A percentile compares a stretch with the other conserved stretches of the same genome.
phyloP scores from a whole-genome alignment of 805 yeast species.

The Hanseniaspora pseudoguilliermondii region DNA sequence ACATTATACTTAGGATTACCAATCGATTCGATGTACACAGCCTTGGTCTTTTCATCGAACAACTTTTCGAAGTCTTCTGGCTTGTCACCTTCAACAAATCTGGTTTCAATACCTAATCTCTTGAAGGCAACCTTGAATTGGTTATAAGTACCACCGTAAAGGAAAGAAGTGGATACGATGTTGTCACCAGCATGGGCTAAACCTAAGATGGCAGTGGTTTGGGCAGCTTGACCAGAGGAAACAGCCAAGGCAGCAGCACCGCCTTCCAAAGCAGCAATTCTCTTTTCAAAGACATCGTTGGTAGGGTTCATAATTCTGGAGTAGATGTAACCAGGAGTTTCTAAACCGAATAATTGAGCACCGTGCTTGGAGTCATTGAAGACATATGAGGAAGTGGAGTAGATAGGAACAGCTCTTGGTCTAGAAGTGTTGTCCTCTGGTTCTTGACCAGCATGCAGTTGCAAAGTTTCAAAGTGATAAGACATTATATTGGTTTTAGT shows the following conservation, averaged over 20 bases:
- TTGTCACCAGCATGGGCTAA: slow-evolving; percentile 84
- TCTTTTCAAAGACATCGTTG: slow-evolving; percentile 74
- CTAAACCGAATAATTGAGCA: slow-evolving; percentile 75
- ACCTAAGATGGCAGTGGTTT: slow-evolving; percentile 68
- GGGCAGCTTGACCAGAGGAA: slow-evolving; percentile 96
- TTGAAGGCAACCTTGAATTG: slow-evolving; percentile 88
- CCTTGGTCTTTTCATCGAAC: slow-evolving; percentile 78
- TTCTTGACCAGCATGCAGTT: slow-evolving; percentile 93
- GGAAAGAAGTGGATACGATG: slow-evolving; percentile 68
- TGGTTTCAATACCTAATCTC: slow-evolving; percentile 72
- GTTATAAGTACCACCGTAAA: slow-evolving; percentile 94
- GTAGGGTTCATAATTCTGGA: slow-evolving; percentile 91
- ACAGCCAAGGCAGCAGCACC: slow-evolving; percentile 86
- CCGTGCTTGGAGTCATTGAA: slow-evolving; percentile 85
- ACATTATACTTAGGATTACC: slow-evolving; percentile 89
- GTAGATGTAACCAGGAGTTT: slow-evolving; percentile 76
- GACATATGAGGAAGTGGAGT: slow-evolving; percentile 80
- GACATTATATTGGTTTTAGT: too few species aligned
- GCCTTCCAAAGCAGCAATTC: slow-evolving; percentile 85
- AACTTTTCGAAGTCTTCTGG: slow-evolving; percentile 57
- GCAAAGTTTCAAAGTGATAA: slow-evolving; percentile 76
- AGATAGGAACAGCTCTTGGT: slow-evolving; percentile 87
- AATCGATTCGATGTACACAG: slow-evolving; percentile 76
- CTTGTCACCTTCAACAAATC: slow-evolving; percentile 72
- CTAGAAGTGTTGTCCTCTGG: slow-evolving; percentile 43